phyloP scores from a whole-genome alignment of 352 stramenopile species.

The Phytophthora niederhauseri region DNA sequence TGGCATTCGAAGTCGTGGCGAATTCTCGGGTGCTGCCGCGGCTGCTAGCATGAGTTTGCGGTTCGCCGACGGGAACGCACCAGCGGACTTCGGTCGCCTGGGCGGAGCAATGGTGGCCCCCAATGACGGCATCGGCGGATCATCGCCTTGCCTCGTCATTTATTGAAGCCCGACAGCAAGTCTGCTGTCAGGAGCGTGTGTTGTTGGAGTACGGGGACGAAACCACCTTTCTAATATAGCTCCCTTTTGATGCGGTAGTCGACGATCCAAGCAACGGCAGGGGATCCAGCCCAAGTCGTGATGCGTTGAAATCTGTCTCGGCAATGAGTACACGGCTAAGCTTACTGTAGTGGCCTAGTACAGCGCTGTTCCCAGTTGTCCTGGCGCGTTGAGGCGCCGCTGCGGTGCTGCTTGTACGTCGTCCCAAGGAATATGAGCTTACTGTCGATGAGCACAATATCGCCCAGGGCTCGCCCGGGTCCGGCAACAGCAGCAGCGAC shows the following conservation, averaged over 20 bases:
- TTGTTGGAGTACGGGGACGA: slow-evolving; percentile 3
- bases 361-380: too few species aligned
- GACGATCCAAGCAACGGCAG: background rate
- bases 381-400: too few species aligned
- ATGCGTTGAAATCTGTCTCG: background rate
- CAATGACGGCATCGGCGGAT: slow-evolving; percentile 18
- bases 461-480: too few species aligned
- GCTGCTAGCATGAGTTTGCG: slow-evolving; percentile 30
- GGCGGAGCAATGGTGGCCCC: slow-evolving; percentile 8
- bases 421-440: too few species aligned
- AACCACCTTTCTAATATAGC: slow-evolving; percentile 19
- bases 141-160: slow-evolving; percentile 23
- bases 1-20: background rate
- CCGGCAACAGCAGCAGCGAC: too few species aligned
- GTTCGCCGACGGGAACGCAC: slow-evolving; percentile 28
- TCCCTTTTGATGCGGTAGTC: background rate
- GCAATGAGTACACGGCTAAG: too few species aligned
- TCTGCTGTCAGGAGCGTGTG: slow-evolving; percentile 2
- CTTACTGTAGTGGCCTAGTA: too few species aligned
- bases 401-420: too few species aligned
- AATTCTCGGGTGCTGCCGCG: background rate
- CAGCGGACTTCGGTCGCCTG: slow-evolving; percentile 34
- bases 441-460: too few species aligned
- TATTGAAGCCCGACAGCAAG: background rate
- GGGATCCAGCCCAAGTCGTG: too few species aligned